A percentile compares a stretch with the other conserved stretches of the same genome.
Conservation (phyloP, 2,329 filamentous ascomycete species). For the Phoma sp. region DNA sequence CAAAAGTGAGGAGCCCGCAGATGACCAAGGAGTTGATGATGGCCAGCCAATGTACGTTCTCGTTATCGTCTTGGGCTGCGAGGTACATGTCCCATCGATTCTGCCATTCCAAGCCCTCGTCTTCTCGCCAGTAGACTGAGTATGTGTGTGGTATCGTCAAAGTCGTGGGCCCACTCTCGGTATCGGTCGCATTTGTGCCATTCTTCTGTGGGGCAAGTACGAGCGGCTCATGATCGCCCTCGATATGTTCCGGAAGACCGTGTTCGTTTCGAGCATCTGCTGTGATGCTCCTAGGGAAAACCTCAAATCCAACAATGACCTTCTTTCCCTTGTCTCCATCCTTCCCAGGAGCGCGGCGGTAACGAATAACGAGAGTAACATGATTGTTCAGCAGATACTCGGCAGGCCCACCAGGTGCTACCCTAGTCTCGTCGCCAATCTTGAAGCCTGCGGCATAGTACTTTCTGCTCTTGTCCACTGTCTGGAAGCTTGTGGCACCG, state of each 20-base stretch:
- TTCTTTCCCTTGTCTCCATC: slow-evolving; percentile 74
- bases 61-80: slow-evolving; percentile 82
- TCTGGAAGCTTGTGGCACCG: slow-evolving; percentile 86
- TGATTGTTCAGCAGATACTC: slow-evolving; percentile 86
- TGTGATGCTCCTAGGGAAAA: slow-evolving; percentile 84
- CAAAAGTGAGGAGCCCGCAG: slow-evolving; percentile 75
- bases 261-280: slow-evolving; percentile 63
- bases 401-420: slow-evolving; percentile 63
- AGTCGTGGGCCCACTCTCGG: slow-evolving; percentile 66
- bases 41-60: slow-evolving; percentile 84
- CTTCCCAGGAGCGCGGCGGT: slow-evolving; percentile 71
- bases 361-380: slow-evolving; percentile 81
- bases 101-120: slow-evolving; percentile 78
- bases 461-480: slow-evolving; percentile 80
- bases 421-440: slow-evolving; percentile 75
- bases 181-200: slow-evolving; percentile 57
- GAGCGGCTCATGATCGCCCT: slow-evolving; percentile 67
- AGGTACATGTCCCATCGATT: slow-evolving; percentile 91
- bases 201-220: slow-evolving; percentile 70
- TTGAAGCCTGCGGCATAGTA: slow-evolving; percentile 93
- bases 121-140: slow-evolving; percentile 87
- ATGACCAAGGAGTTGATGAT: slow-evolving; percentile 88
- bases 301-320: slow-evolving; percentile 86
- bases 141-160: slow-evolving; percentile 84
- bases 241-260: slow-evolving; percentile 72